Percentiles rank a stretch among this genome's conserved stretches.
phyloP scores from a whole-genome alignment of 2,329 filamentous ascomycete species.

The Coniella lustricola region DNA sequence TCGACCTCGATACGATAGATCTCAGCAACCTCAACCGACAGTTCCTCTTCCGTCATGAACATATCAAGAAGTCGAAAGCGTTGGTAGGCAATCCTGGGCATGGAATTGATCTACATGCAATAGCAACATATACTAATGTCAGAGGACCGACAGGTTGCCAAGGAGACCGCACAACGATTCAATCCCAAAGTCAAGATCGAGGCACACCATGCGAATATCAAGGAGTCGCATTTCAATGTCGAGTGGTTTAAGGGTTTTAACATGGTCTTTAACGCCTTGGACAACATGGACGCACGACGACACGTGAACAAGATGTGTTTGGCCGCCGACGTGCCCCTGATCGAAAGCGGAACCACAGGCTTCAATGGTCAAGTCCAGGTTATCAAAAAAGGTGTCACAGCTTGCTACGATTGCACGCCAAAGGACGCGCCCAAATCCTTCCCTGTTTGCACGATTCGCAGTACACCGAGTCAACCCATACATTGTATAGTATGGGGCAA shows the following conservation, averaged over 20 bases:
- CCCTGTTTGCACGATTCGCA: constrained; percentile 94
- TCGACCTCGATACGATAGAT: constrained; percentile 97
- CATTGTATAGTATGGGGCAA: constrained; percentile 99
- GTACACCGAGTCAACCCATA: constrained; percentile 91
- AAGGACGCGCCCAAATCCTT: constrained; percentile 91
- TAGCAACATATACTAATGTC: constrained; percentile 16
- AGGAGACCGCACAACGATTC: constrained; percentile 83
- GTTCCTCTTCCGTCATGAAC: constrained; percentile 92
- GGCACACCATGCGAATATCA: constrained; percentile 92
- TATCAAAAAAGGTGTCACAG: constrained; percentile 84
- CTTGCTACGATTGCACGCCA: constrained; percentile 90
- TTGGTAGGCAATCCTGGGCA: constrained; percentile 51
- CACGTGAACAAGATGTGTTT: constrained; percentile 98
- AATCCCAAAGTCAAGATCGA: constrained; percentile 82
- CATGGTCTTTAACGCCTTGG: constrained; percentile 92
- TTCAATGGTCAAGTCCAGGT: constrained; percentile 98
- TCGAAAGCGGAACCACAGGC: constrained; percentile 95
- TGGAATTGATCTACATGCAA: constrained; percentile 7
- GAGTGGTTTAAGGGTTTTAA: constrained; percentile 80
- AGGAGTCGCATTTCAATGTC: constrained; percentile 77
- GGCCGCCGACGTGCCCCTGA: constrained; percentile 79
- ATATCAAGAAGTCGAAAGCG: constrained; percentile 96
- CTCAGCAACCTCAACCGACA: constrained; percentile 96
- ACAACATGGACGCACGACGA: constrained; percentile 87
- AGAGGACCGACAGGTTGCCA: constrained; percentile 53